A percentile compares a stretch with the other conserved stretches of the same genome.
Conservation (phyloP, 1,284 basidiomycete genomes). For the Apiotrichum akiyoshidainum region DNA sequence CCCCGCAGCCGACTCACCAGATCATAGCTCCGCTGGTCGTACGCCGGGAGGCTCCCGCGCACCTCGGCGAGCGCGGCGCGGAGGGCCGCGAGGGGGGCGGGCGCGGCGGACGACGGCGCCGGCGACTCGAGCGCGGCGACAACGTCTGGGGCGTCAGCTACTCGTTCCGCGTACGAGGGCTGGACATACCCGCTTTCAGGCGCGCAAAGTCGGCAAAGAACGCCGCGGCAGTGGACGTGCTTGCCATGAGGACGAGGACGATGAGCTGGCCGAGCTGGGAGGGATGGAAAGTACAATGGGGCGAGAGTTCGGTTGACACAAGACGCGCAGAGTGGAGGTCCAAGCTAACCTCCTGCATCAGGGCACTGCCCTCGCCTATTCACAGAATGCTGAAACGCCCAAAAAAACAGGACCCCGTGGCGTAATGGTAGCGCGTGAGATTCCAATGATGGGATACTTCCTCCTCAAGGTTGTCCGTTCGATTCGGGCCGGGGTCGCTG, state of each 20-base stretch:
- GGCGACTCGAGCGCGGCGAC: neutral
- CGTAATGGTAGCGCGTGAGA: constrained; percentile 1
- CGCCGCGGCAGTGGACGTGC: constrained; percentile 19
- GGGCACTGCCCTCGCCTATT: no score
- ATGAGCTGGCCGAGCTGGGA: neutral
- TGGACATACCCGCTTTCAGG: constrained; percentile 8
- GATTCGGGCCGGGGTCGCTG: constrained; percentile 1
- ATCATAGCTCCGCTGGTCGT: constrained; percentile 70
- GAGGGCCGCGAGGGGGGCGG: constrained; percentile 12
- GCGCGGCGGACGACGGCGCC: neutral
- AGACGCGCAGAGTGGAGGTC: no score
- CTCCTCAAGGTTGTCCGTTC: constrained; percentile 3
- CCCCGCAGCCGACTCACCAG: constrained; percentile 54
- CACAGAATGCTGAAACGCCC: no score
- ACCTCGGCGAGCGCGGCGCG: constrained; percentile 57
- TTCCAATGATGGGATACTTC: neutral
- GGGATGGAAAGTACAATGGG: neutral
- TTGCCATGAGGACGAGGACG: constrained; percentile 12
- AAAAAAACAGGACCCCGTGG: neutral
- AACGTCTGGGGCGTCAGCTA: constrained; percentile 7
- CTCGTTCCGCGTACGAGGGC: neutral
- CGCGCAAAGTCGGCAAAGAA: constrained; percentile 31
- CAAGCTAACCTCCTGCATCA: no score
- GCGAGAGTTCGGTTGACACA: neutral
- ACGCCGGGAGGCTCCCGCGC: constrained; percentile 62